Evolutionary conservation across 768 basidiomycete species (phyloP), one percentile per base, ranked within the genome.

Genomic region (Auricularia heimuer): DNA sequence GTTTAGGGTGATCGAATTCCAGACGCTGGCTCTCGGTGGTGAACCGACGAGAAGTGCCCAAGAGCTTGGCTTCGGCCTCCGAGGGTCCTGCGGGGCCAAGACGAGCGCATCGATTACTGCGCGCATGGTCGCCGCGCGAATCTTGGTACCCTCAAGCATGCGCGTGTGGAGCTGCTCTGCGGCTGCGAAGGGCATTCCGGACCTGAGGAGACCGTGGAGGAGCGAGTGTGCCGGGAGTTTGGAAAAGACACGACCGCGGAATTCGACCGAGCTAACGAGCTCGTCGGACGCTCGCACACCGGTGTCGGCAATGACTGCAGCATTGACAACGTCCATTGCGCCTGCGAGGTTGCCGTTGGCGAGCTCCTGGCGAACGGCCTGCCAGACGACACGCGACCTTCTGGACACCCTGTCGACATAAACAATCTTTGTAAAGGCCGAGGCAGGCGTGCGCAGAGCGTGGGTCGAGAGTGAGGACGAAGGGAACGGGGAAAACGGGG

Each of bases 201-300:
- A 67, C 62, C 86, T 84, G 24, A 91, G 70, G 45, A 90, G 77
- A 36, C 81, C 79, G 62, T 92, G 90, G 10, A 92, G 68, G 47
- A 92, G 77, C 34, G 79, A 76, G 68, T 92, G 89, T 6, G 24
- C 11, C 6, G 56, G 24, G 6, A 60, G 56, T 24, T 35, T 60
- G 29, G 56, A 60, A 4, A 7, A 8, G 24, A 60, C 6, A 7
- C 29, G 24, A 18, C 11, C 14, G 8, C 34, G 11, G 24, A 60
- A 33, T 29, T 60, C 14, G 56, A 60, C 56, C 6, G 18, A 8
- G 56, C 29, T 60, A 4, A 34, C 24, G 56, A 60, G 29, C 11
- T 60, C 29, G 7, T 14, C 18, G 34, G 21, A 10, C 56, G 24
- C 24, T 33, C 29, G 56, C 29, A 35, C 33, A 8, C 29, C 8